phyloP scores from a whole-genome alignment of 805 yeast species.

The Yamadazyma kitorensis region DNA sequence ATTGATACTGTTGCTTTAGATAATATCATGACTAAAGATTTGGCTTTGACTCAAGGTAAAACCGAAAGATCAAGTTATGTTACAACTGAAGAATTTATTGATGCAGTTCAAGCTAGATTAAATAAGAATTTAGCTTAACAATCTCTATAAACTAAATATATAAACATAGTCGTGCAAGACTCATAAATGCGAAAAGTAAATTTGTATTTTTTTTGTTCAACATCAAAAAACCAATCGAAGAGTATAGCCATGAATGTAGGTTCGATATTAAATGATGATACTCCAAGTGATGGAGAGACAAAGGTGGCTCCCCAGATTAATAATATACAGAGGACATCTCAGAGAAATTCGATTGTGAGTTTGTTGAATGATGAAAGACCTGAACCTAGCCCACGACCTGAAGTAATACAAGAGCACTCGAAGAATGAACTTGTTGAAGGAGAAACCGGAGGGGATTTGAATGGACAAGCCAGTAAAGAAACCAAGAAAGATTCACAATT shows the following conservation, averaged over 20 bases:
- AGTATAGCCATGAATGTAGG: conserved; percentile 33
- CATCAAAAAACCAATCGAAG: conserved; percentile 19
- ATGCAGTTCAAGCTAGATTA: conserved; percentile 72
- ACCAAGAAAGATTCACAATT: too few species aligned
- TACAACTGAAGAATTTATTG: conserved; percentile 88
- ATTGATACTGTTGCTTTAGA: conserved; percentile 81
- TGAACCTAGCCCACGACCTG: conserved; percentile 1
- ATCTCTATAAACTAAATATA: too few species aligned
- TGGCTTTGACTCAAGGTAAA: conserved; percentile 86
- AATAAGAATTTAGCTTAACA: conserved; percentile 23
- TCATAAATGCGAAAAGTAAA: too few species aligned
- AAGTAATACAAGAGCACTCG: too few species aligned
- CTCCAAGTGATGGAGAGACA: conserved; percentile 10
- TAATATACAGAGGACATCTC: conserved; percentile 4
- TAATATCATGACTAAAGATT: conserved; percentile 93
- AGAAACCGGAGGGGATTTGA: too few species aligned
- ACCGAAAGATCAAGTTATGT: conserved; percentile 81
- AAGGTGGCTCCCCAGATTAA: conserved; percentile 1
- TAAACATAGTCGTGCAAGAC: too few species aligned
- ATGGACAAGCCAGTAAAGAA: too few species aligned
- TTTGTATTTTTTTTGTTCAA: neutral
- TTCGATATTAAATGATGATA: conserved; percentile 34
- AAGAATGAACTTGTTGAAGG: too few species aligned
- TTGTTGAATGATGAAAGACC: conserved; percentile 9
- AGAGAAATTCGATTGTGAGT: conserved; percentile 9